These are phyloP conservation scores for Lipomyces chichibuensis DNA, from an alignment of 805 yeast genomes.

Conservation along the genomic window DNA sequence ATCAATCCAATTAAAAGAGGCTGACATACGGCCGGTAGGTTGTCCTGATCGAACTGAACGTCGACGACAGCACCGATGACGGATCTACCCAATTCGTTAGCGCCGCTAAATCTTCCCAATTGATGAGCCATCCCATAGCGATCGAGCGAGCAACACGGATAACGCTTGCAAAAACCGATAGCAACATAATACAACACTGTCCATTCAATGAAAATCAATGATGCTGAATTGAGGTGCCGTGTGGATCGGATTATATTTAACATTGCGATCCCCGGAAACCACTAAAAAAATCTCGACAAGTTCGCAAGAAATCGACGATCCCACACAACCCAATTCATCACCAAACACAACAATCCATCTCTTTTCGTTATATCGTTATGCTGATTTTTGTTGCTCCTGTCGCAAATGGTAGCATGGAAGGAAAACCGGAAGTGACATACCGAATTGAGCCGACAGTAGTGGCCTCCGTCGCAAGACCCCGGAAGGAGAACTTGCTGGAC, in stretches of 20 bases:
- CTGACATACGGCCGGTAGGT: constrained; percentile 70
- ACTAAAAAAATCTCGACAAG: constrained; percentile 27
- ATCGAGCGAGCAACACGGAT: not conserved
- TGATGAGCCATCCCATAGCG: not conserved
- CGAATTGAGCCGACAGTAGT: constrained; percentile 64
- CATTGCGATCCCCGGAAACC: not conserved
- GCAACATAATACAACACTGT: not conserved
- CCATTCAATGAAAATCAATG: not conserved
- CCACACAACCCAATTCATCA: not conserved
- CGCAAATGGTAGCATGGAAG: not conserved
- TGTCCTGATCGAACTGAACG: constrained; percentile 97
- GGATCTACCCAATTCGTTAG: constrained; percentile 57
- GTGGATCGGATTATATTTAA: not conserved
- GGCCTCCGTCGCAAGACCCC: constrained; percentile 71
- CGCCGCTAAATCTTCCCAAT: not conserved
- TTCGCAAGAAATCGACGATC: not conserved
- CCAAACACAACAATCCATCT: not conserved
- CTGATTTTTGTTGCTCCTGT: not conserved
- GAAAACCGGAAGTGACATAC: constrained; percentile 50
- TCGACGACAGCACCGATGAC: constrained; percentile 98
- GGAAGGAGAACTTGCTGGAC: constrained; percentile 39
- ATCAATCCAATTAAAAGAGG: not conserved
- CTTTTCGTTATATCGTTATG: not conserved
- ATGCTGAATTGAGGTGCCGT: not conserved
- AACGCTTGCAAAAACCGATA: too few relatives aligned